These are phyloP conservation scores for Fusarium miscanthi DNA, from an alignment of 2,329 filamentous ascomycete species.

Conservation along the genomic window DNA sequence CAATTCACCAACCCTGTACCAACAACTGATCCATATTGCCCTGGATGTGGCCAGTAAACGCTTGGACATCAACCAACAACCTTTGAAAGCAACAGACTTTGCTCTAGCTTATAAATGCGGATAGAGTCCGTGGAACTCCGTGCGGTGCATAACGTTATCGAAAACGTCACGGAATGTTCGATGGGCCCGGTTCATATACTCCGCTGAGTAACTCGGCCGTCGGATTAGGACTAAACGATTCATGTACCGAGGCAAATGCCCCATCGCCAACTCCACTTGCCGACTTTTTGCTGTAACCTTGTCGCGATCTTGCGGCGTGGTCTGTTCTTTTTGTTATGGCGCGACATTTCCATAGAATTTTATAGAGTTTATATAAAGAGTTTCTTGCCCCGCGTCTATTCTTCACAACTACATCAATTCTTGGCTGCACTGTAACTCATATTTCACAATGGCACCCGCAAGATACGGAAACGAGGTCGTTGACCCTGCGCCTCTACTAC, in stretches of 20 bases:
- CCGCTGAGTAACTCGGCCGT: constrained; percentile 7
- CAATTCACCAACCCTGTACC: background rate
- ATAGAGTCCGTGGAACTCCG: background rate
- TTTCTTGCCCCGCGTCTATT: background rate
- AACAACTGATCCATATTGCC: background rate
- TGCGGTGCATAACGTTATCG: constrained; percentile 3
- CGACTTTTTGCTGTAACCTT: background rate
- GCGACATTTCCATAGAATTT: background rate
- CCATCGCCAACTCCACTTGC: background rate
- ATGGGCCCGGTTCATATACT: background rate
- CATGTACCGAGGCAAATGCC: constrained; percentile 16
- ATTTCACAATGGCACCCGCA: constrained; percentile 8
- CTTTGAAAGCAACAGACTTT: background rate
- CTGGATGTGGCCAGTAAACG: background rate
- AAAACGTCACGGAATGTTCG: background rate
- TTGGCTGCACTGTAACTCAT: background rate
- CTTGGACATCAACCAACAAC: background rate
- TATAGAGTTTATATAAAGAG: constrained; percentile 7
- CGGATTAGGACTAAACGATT: background rate
- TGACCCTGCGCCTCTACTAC: constrained; percentile 20
- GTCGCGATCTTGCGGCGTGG: background rate
- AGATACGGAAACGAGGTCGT: constrained; percentile 25
- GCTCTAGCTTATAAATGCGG: constrained; percentile 12
- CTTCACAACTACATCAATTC: no score
- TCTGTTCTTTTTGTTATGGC: background rate